Evolutionary conservation across 2,329 filamentous ascomycete species (phyloP).

Genomic region (Ophiosphaerella korrae): DNA sequence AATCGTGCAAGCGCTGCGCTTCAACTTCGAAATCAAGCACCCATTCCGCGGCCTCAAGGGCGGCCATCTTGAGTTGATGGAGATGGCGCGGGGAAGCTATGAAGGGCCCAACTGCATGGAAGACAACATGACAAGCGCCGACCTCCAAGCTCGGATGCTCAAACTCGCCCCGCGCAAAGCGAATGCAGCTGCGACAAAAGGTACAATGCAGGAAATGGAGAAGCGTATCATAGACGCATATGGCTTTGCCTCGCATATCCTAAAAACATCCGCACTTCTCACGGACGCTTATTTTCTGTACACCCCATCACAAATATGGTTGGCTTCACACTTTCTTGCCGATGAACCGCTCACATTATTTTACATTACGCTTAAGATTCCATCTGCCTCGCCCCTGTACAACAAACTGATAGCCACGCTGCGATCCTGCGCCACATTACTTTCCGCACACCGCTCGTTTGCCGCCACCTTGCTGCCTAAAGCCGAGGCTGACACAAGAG

Average conservation of each 20-base stretch:
- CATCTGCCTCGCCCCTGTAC: conserved; percentile 29
- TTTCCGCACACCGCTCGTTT: conserved; percentile 40
- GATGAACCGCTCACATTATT: conserved; percentile 67
- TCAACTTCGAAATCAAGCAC: conserved; percentile 91
- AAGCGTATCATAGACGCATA: conserved; percentile 68
- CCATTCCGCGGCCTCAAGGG: conserved; percentile 88
- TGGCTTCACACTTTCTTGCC: conserved; percentile 77
- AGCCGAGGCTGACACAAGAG: conserved; percentile 37
- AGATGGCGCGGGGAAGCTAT: conserved; percentile 66
- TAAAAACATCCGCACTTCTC: conserved; percentile 73
- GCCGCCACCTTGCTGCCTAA: conserved; percentile 13
- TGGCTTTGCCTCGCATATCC: conserved; percentile 63
- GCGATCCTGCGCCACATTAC: conserved; percentile 46
- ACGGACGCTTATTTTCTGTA: conserved; percentile 98
- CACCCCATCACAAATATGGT: conserved; percentile 91
- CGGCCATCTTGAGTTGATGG: conserved; percentile 78
- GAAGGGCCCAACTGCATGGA: conserved; percentile 33
- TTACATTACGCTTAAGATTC: conserved; percentile 53
- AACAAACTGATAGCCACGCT: conserved; percentile 48
- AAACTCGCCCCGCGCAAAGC: conserved; percentile 25
- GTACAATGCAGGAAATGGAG: conserved; percentile 30
- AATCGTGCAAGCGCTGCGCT: conserved; percentile 87
- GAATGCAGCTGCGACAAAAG: conserved; percentile 16
- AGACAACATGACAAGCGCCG: conserved; percentile 18
- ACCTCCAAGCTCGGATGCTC: conserved; percentile 37